Evolutionary conservation across 2,329 filamentous ascomycete species (phyloP).

Genomic region (Talaromyces verruculosus): DNA sequence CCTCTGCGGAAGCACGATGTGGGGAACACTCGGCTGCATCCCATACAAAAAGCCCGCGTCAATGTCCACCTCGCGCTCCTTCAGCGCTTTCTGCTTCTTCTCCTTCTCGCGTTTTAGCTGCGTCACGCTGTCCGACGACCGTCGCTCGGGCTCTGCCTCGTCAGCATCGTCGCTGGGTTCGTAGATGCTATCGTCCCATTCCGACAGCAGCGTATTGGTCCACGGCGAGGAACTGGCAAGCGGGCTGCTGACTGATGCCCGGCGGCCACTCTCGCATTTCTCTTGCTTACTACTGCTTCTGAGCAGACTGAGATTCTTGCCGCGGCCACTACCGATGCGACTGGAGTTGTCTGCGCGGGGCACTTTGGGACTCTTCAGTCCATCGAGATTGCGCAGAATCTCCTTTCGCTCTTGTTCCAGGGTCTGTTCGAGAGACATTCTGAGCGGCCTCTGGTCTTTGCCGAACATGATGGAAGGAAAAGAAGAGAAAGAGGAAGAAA

Average conservation of each 20-base stretch:
- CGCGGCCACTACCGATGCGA: slow-evolving; percentile 64
- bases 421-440: slow-evolving; percentile 73
- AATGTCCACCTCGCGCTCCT: slow-evolving; percentile 30
- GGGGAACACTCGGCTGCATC: slow-evolving; percentile 48
- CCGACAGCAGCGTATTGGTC: slow-evolving; percentile 32
- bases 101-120: slow-evolving; percentile 25
- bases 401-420: slow-evolving; percentile 75
- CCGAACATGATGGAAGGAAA: slow-evolving; percentile 5
- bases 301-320: slow-evolving; percentile 36
- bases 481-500: slow-evolving; percentile 1
- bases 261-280: slow-evolving; percentile 38
- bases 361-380: slow-evolving; percentile 47
- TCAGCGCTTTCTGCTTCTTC: slow-evolving; percentile 22
- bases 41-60: slow-evolving; percentile 44
- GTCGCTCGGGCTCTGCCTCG: slow-evolving; percentile 39
- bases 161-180: slow-evolving; percentile 31
- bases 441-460: slow-evolving; percentile 8
- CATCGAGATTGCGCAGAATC: slow-evolving; percentile 63
- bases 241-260: slow-evolving; percentile 22
- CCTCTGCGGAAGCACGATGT: slow-evolving; percentile 40
- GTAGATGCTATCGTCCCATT: slow-evolving; percentile 25
- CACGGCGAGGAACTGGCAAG: slow-evolving; percentile 26
- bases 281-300: not conserved
- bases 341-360: slow-evolving; percentile 38
- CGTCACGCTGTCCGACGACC: slow-evolving; percentile 34